Percentiles rank a stretch among this genome's conserved stretches.
Conservation (phyloP, 169 alveolate genomes). For the Plasmodium knowlesi region DNA sequence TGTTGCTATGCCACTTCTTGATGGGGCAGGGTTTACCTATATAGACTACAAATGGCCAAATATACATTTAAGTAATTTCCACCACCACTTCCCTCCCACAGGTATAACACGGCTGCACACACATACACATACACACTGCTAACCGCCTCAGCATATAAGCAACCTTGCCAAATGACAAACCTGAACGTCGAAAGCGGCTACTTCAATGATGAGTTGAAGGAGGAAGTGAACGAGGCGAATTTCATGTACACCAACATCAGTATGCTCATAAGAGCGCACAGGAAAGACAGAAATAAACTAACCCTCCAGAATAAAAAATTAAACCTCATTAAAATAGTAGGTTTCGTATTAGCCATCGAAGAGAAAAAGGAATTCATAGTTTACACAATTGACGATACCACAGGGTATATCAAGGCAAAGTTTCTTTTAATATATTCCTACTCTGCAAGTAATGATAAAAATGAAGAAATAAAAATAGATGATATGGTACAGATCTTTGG, state of each 20-base stretch:
- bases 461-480: conserved; percentile 36
- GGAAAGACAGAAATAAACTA: conserved; percentile 56
- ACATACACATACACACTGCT: not conserved
- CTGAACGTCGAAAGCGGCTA: conserved; percentile 70
- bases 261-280: conserved; percentile 67
- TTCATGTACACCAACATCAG: conserved; percentile 61
- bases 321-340: conserved; percentile 70
- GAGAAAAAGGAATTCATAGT: conserved; percentile 70
- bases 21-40: not conserved
- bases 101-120: not conserved
- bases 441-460: conserved; percentile 18
- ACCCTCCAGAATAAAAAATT: conserved; percentile 63
- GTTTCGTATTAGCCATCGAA: conserved; percentile 66
- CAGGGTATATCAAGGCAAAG: conserved; percentile 74
- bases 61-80: not conserved
- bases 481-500: conserved; percentile 70
- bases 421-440: conserved; percentile 56
- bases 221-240: conserved; percentile 64
- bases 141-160: not conserved
- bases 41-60: not conserved
- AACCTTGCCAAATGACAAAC: conserved; percentile 31
- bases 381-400: conserved; percentile 73
- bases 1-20: not conserved
- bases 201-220: conserved; percentile 68
- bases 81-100: not conserved